Evolutionary conservation across 2,329 filamentous ascomycete species (phyloP).

Genomic region (Curvularia lunata): DNA sequence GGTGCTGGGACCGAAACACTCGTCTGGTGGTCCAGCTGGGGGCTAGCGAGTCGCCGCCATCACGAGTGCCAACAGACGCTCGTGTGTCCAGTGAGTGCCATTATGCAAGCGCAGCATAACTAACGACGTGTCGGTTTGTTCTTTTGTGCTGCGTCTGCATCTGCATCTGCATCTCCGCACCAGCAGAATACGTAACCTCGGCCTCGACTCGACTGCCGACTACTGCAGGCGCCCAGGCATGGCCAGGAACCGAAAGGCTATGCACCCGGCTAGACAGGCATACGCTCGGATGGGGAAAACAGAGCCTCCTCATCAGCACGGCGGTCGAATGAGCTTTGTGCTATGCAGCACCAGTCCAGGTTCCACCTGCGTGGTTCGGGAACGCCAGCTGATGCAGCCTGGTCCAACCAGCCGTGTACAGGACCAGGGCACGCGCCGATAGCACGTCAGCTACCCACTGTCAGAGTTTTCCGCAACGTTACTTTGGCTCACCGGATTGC

Average conservation of each 20-base stretch:
- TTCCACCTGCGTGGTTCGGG: slow-evolving; percentile 39
- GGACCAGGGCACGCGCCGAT: neutral
- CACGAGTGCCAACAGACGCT: too few species aligned
- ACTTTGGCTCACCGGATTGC: slow-evolving; percentile 15
- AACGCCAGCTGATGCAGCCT: slow-evolving; percentile 38
- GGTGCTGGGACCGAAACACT: slow-evolving; percentile 15
- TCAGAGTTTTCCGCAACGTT: slow-evolving; percentile 28
- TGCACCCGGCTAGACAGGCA: slow-evolving; percentile 18
- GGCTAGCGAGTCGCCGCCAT: slow-evolving; percentile 19
- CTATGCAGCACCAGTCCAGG: slow-evolving; percentile 21
- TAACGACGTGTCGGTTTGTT: neutral
- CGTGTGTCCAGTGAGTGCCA: too few species aligned
- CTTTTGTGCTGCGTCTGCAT: slow-evolving; percentile 13
- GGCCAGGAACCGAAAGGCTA: slow-evolving; percentile 29
- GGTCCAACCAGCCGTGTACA: slow-evolving; percentile 30
- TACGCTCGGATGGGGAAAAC: slow-evolving; percentile 45
- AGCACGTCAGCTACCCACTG: slow-evolving; percentile 25
- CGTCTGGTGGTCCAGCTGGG: slow-evolving; percentile 15
- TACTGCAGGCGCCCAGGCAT: slow-evolving; percentile 20
- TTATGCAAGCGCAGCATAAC: slow-evolving; percentile 15
- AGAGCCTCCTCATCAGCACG: slow-evolving; percentile 35
- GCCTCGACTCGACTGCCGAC: slow-evolving; percentile 12
- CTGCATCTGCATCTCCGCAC: neutral
- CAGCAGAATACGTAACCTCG: slow-evolving; percentile 1
- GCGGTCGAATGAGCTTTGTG: slow-evolving; percentile 1